Base-by-base conservation (phyloP, 352 stramenopile species). In the Pythium phragmitis region DNA sequence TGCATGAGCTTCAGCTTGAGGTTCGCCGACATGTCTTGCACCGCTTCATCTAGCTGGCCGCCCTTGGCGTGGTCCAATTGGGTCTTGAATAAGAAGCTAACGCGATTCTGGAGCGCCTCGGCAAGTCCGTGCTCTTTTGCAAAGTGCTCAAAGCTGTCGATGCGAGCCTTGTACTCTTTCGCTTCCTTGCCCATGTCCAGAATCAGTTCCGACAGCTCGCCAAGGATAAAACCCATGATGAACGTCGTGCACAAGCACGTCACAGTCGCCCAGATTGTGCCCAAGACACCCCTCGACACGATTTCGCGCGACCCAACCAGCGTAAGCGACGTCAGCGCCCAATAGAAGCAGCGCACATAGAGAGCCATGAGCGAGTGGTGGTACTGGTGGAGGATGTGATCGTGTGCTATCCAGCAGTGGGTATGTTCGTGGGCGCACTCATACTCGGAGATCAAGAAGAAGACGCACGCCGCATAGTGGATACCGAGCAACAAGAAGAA, bases 101-200 rank as follows among this genome's bases (percentile, higher is more conserved):
- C 80, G 12, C 85, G 82, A 6, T 73, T 73, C 2, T 79, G 78
- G 2, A 94, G 30, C 1, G 64, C 60, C 12, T 75, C 77, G 0
- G 78, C 59, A 2, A 94, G 51, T 0, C 74, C 65, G 17, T 92
- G 75, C 19, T 86, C 70, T 57, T 89, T 87, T 7, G 82, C 83
- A 51, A 89, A 94, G 1, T 75, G 52, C 42, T 91, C 83, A n/a
- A 92, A 94, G 57, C 74, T 88, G 17, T 89, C 79, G 13, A 91
- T 78, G 0, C 79, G 80, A 16, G 65, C 67, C 48, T 91, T 88
- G 60, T 89, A 82, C 30, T 92, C 70, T 33, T 92, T 91, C 0
- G 50, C 74, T 33, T 92, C 80, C 48, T 92, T 92, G 12, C 82
- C 80, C 26, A 92, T 73, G 19, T 89, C 77, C 6, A 91, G 67